A percentile compares a stretch with the other conserved stretches of the same genome.
Evolutionary conservation across 1,284 basidiomycete species (phyloP).

Genomic region (Ganoderma lucidum): DNA sequence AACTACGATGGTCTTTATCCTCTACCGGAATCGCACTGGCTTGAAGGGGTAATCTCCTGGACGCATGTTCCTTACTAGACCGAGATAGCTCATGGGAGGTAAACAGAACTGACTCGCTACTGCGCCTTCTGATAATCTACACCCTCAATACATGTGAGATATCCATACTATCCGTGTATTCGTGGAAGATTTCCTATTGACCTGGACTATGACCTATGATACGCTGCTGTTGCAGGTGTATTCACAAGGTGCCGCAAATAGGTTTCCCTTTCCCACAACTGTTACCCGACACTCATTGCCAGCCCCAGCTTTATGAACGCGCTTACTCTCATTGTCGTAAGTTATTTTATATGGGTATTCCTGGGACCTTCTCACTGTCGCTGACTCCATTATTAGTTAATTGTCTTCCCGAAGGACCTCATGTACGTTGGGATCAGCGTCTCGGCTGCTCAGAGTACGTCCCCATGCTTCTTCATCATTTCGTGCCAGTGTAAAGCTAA

Average conservation of each 20-base stretch:
- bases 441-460: background rate
- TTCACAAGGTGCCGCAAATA: background rate
- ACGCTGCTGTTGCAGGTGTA: background rate
- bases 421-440: background rate
- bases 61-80: background rate
- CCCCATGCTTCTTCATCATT: background rate
- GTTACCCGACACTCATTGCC: background rate
- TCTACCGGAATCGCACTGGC: background rate
- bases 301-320: background rate
- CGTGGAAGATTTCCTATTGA: background rate
- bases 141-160: constrained; percentile 1
- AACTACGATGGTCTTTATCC: background rate
- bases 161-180: background rate
- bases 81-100: background rate
- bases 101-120: background rate
- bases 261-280: background rate
- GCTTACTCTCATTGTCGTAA: background rate
- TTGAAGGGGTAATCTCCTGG: background rate
- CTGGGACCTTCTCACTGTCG: background rate
- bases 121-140: background rate
- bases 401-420: background rate
- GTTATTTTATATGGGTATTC: background rate
- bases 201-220: background rate
- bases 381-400: background rate
- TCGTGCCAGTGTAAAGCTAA: background rate